A percentile compares a stretch with the other conserved stretches of the same genome.
Evolutionary conservation across 2,329 filamentous ascomycete genomes (phyloP).

Genomic region (Clonostachys sp.): DNA sequence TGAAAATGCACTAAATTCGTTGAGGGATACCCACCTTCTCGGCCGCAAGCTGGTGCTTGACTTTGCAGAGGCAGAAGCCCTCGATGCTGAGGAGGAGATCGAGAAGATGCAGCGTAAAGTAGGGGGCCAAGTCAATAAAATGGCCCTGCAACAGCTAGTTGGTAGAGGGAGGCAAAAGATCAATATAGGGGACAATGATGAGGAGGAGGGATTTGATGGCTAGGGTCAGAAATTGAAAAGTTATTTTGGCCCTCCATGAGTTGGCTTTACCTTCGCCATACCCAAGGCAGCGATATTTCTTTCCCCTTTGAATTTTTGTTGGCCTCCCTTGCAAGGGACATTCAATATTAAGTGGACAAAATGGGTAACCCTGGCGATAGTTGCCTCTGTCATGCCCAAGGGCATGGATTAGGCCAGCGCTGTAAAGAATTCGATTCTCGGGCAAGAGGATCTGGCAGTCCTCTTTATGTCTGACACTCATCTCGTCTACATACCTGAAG

Average conservation of each 20-base stretch:
- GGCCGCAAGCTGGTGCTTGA: slow-evolving; percentile 87
- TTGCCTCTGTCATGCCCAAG: too few species aligned
- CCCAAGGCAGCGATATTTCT: too few species aligned
- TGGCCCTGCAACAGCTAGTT: slow-evolving; percentile 84
- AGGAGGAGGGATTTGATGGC: slow-evolving; percentile 36
- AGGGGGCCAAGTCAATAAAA: slow-evolving; percentile 82
- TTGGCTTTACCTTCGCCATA: too few species aligned
- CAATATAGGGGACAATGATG: slow-evolving; percentile 71
- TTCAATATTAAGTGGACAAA: too few species aligned
- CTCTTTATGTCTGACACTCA: slow-evolving; percentile 29
- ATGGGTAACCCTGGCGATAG: too few species aligned
- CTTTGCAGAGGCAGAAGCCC: slow-evolving; percentile 81
- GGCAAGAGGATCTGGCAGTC: not conserved
- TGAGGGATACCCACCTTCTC: slow-evolving; percentile 89
- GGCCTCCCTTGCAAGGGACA: too few species aligned
- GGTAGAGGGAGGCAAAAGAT: slow-evolving; percentile 83
- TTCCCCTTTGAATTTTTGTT: too few species aligned
- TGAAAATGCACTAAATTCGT: slow-evolving; percentile 80
- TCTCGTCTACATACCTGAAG: slow-evolving; percentile 31
- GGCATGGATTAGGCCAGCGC: too few species aligned
- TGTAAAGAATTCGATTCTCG: slow-evolving; percentile 1
- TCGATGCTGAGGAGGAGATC: slow-evolving; percentile 94
- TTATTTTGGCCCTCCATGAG: slow-evolving; percentile 7
- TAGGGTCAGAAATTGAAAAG: slow-evolving; percentile 12
- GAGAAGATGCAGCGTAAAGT: slow-evolving; percentile 97